These are phyloP conservation scores for Neoscytalidium dimidiatum DNA, from an alignment of 2,329 filamentous ascomycete genomes.

Conservation along the genomic window DNA sequence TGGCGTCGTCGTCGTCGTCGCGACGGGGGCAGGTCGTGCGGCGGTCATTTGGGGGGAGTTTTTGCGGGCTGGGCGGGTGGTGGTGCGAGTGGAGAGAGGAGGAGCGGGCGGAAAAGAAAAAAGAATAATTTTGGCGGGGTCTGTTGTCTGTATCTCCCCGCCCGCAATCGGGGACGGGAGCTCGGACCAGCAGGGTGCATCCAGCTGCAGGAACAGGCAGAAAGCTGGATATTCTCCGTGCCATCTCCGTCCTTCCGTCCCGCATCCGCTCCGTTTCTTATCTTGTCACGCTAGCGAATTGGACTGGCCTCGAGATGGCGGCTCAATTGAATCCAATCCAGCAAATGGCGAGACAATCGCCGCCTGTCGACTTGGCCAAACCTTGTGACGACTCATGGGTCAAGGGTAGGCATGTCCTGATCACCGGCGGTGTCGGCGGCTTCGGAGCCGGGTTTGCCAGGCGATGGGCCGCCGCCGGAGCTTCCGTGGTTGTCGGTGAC, in stretches of 20 bases:
- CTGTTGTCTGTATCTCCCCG: not conserved
- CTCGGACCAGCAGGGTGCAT: not conserved
- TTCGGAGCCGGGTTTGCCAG: constrained; percentile 42
- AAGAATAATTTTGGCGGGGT: not conserved
- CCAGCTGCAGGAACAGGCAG: not conserved
- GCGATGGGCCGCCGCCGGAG: constrained; percentile 43
- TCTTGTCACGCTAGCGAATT: constrained; percentile 24
- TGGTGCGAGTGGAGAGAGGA: not conserved
- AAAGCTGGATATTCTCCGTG: not conserved
- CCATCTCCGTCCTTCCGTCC: not conserved
- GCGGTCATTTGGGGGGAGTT: not conserved
- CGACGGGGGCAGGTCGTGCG: not conserved
- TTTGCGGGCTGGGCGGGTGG: not conserved
- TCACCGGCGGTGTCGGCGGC: constrained; percentile 43
- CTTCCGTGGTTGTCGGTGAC: constrained; percentile 65
- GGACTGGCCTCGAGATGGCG: constrained; percentile 26
- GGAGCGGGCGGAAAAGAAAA: not conserved
- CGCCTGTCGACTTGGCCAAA: constrained; percentile 38
- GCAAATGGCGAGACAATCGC: constrained; percentile 35
- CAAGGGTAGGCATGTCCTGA: constrained; percentile 38
- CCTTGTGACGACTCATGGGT: constrained; percentile 40
- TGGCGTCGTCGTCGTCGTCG: not conserved
- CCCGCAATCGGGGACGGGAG: not conserved
- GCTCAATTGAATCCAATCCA: constrained; percentile 22
- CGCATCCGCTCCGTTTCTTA: not conserved